Evolutionary conservation across 179 eudicot species (phyloP).

Genomic region (Beta corolliflora): DNA sequence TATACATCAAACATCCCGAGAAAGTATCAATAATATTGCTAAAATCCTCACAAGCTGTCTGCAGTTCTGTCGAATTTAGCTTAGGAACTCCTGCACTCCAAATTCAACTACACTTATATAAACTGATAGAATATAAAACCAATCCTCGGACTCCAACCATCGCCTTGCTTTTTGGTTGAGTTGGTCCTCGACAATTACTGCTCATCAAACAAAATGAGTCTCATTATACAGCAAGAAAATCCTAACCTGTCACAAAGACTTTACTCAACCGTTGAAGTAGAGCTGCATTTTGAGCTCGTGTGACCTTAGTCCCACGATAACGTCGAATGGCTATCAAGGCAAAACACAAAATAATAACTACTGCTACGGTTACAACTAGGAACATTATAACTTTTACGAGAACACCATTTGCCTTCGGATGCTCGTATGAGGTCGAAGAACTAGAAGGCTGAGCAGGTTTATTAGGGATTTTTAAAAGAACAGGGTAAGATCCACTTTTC

Average conservation of each 20-base stretch:
- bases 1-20: constrained; percentile 66
- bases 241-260: constrained; percentile 85
- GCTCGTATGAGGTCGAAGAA: constrained; percentile 11
- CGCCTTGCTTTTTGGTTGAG: too few species aligned
- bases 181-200: neutral
- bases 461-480: constrained; percentile 7
- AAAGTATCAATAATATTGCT: constrained; percentile 74
- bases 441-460: constrained; percentile 18
- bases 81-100: constrained; percentile 79
- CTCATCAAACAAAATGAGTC: neutral
- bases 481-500: constrained; percentile 43
- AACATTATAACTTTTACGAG: constrained; percentile 17
- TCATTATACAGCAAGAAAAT: neutral
- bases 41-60: constrained; percentile 98
- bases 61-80: constrained; percentile 70
- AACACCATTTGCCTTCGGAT: neutral
- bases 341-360: constrained; percentile 33
- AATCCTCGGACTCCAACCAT: too few species aligned
- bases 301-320: constrained; percentile 39
- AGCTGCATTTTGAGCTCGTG: constrained; percentile 63
- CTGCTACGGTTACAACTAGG: constrained; percentile 24
- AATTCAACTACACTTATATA: neutral
- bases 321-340: constrained; percentile 38
- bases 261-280: constrained; percentile 88
- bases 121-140: too few species aligned